Base-by-base conservation (phyloP, 1,139 yeast species). In the Taiozyma sp. region DNA sequence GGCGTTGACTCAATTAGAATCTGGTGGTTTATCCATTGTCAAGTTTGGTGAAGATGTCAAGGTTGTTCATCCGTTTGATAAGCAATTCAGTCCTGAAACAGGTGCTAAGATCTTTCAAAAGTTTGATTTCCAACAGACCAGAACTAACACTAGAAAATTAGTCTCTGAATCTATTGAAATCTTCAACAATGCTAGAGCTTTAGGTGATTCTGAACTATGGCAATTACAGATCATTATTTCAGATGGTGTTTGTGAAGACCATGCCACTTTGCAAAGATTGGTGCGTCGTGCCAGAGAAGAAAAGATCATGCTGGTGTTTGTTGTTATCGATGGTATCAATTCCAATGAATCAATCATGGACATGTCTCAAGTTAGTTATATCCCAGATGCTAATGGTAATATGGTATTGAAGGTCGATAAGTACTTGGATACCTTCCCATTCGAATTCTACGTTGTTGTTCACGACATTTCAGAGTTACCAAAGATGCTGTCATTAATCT, bases 171-270 rank as follows among this genome's bases (percentile, higher is more conserved):
- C 97, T 1, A 76, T 93, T 55, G 78, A 78, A 52, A 79, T 90
- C 41, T 93, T 95, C 67, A 82, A 81, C 53, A 65, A 67, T 51
- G 93, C 95, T 2, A 75, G 84, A 56, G 67, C 81, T 4, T 66
- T 74, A 4, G 72, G 79, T 9, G 76, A 76, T 57, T 70, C 78
- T 32, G 97, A 89, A 58, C 78, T 89, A 65, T 93, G 98, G 97
- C 97, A 91, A 70, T 75, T 95, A 57, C 90, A 95, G 67, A 90
- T 95, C 54, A 87, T 95, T 56, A 78, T 95, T 44, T 89, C 97
- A 4, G 99, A 93, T 72, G 99, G 99, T 70, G 90, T 93, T 47
- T 92, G 97, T 68, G 99, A 93, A 68, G 95, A 90, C 66, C 99
- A 93, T 68, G 93, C 80, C 30, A 81, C 87, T 0, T 76, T 93